phyloP scores from a whole-genome alignment of 495 filamentous ascomycete species.

The Hyphodiscus hymeniophilus region DNA sequence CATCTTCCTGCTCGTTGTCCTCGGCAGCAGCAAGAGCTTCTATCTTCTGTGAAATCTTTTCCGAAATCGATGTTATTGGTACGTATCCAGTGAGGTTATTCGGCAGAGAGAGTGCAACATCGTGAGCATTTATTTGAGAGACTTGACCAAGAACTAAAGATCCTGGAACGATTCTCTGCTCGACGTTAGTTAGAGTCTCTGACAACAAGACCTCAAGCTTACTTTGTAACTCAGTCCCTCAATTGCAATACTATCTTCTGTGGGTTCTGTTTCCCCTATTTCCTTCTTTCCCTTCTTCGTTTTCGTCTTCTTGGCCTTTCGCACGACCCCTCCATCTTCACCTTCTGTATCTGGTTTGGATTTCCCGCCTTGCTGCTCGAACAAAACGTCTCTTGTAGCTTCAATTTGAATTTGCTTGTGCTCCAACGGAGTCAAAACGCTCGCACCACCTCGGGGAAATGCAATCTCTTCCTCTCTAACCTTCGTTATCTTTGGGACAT shows the following conservation, averaged over 20 bases:
- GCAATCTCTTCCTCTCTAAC: conserved; percentile 70
- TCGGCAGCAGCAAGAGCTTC: conserved; percentile 56
- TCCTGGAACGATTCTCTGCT: conserved; percentile 69
- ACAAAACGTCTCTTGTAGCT: conserved; percentile 85
- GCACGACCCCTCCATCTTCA: conserved; percentile 33
- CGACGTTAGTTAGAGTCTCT: conserved; percentile 26
- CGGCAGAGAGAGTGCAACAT: conserved; percentile 73
- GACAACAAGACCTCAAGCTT: conserved; percentile 15
- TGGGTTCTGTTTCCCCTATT: conserved; percentile 27
- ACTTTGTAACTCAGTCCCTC: conserved; percentile 90
- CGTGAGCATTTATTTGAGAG: conserved; percentile 66
- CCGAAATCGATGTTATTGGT: conserved; percentile 82
- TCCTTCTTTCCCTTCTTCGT: conserved; percentile 44
- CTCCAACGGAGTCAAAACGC: conserved; percentile 85
- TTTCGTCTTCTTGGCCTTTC: conserved; percentile 42
- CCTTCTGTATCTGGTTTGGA: conserved; percentile 8
- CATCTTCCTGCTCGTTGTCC: conserved; percentile 31
- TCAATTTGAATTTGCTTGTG: conserved; percentile 94
- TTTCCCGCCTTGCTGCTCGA: conserved; percentile 63
- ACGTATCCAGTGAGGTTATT: conserved; percentile 91
- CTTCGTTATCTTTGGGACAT: conserved; percentile 17
- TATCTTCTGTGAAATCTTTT: conserved; percentile 56
- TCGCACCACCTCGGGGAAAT: conserved; percentile 89
- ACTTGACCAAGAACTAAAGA: conserved; percentile 83
- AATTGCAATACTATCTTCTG: conserved; percentile 58